phyloP scores from a whole-genome alignment of 73 alveolate species.

The Paramecium sexaurelia region DNA sequence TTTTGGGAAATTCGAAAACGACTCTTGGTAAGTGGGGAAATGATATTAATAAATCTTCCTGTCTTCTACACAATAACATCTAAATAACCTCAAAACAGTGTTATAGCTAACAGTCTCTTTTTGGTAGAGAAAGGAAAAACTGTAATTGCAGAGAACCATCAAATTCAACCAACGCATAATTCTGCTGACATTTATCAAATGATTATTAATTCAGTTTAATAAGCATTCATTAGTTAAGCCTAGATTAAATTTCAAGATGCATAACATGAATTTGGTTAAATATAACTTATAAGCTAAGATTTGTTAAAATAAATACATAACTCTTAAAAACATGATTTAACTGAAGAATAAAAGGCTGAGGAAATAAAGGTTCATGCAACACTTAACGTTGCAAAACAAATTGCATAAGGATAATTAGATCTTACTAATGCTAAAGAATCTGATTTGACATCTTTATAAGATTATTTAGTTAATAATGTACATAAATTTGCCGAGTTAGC shows the following conservation, averaged over 20 bases:
- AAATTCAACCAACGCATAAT: background rate
- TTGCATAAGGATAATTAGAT: background rate
- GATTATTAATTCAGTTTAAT: background rate
- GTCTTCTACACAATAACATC: background rate
- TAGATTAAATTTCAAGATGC: background rate
- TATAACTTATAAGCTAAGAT: background rate
- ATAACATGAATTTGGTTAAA: background rate
- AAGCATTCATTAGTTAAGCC: constrained; percentile 16
- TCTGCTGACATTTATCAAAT: background rate
- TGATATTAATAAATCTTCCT: background rate
- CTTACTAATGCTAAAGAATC: background rate
- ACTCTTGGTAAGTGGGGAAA: constrained; percentile 6
- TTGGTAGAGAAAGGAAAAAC: background rate
- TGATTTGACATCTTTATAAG: background rate
- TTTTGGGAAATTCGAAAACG: constrained; percentile 43
- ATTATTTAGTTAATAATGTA: background rate
- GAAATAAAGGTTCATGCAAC: background rate
- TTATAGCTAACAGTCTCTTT: background rate
- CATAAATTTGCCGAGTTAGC: constrained; percentile 1
- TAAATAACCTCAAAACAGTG: background rate
- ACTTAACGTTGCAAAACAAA: background rate
- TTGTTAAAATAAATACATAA: background rate
- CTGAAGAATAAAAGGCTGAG: background rate
- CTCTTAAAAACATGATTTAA: background rate
- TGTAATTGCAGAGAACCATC: background rate